Evolutionary conservation across 306 rosid species (phyloP), one percentile per base, ranked within the genome.

Genomic region (Acacia acuminata): DNA sequence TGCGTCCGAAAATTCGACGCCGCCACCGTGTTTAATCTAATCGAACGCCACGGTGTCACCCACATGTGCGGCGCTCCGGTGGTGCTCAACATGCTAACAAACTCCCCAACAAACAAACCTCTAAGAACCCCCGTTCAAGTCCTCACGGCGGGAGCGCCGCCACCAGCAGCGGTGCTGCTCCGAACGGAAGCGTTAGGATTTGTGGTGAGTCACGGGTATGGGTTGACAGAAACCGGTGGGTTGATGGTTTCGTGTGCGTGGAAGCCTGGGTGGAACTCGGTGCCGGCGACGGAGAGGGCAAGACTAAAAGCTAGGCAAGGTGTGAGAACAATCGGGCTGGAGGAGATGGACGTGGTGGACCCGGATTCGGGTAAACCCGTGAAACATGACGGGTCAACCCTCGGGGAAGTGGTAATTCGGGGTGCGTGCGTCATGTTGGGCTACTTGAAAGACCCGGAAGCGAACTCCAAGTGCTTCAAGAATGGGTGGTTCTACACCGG

Each of bases 11-110:
- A 82, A 25, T 90, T 93, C 66, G 90, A 87, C 10, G 85, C 84
- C 0, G 79, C 10, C 7, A 65, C 15, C 1, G 88, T 93, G 14
- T 87, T 20, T 79, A 17, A 40, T 5, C 80, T 88, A 3, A 91
- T 93, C 42, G 80, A 71, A 14, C 77, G 65, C 44, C 90, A 89
- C 25, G 69, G 77, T 17, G 97, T 91, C 15, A 91, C 93, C 3
- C 96, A 91, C 86, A 88, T 93, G 92, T 92, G 97, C 0, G 93
- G 90, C 5, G 96, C 96, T 0, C 96, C 97, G 0, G 92, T 90
- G 7, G 96, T 93, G 0, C 88, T 93, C 55, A 93, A 89, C 88
- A 91, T 91, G 92, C 63, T 93, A 27, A 79, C 95, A 0, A 89
- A 90, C 51, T 82, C 89, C 0, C 81, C 91, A 0, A 77, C 79